phyloP scores from a whole-genome alignment of 106 monocot species.

The Hemerocallis citrina region DNA sequence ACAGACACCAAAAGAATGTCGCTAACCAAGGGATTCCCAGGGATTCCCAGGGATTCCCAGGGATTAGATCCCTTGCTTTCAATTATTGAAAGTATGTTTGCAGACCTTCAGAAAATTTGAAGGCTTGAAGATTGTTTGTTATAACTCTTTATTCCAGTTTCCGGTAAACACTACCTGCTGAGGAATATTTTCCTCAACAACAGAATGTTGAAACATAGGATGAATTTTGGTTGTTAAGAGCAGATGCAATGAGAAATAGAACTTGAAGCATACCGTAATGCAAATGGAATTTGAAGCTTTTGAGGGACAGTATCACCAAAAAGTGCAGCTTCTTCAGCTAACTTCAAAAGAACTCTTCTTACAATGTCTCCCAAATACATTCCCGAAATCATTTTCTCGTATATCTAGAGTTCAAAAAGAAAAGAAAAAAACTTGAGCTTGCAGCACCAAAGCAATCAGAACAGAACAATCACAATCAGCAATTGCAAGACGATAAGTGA shows the following conservation, averaged over 20 bases:
- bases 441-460: conserved; percentile 1
- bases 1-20: too few relatives aligned
- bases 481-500: neutral
- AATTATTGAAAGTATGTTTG: too few relatives aligned
- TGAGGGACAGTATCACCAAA: conserved; percentile 75
- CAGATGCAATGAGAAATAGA: too few relatives aligned
- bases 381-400: conserved; percentile 86
- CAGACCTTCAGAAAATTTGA: too few relatives aligned
- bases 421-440: conserved; percentile 1
- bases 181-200: neutral
- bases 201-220: neutral
- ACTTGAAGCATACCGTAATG: conserved; percentile 41
- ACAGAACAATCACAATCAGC: conserved; percentile 65
- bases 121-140: too few relatives aligned
- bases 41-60: too few relatives aligned
- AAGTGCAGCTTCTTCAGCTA: conserved; percentile 74
- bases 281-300: conserved; percentile 65
- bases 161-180: too few relatives aligned
- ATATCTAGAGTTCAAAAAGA: conserved; percentile 41
- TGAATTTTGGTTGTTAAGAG: too few relatives aligned
- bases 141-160: too few relatives aligned
- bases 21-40: too few relatives aligned
- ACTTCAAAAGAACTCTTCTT: conserved; percentile 67
- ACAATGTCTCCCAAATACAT: conserved; percentile 98
- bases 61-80: neutral